Evolutionary conservation across 768 basidiomycete species (phyloP).

Genomic region (Lactarius pseudohatsudake): DNA sequence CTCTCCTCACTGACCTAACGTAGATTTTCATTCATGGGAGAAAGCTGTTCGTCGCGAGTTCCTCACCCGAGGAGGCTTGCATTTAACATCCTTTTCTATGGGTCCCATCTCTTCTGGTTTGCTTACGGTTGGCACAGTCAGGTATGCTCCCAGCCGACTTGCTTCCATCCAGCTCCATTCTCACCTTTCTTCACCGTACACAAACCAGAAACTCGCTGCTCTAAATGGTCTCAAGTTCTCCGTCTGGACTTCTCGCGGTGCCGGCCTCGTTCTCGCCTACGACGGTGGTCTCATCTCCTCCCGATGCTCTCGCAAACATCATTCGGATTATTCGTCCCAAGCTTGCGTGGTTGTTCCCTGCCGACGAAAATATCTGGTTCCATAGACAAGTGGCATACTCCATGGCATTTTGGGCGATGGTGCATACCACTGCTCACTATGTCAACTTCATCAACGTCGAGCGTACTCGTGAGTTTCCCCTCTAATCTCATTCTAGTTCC

Average conservation of each 20-base stretch:
- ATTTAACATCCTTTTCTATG: slow-evolving; percentile 81
- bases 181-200: slow-evolving; percentile 37
- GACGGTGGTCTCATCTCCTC: slow-evolving; percentile 83
- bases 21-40: slow-evolving; percentile 48
- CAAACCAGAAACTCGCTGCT: slow-evolving; percentile 61
- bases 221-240: slow-evolving; percentile 81
- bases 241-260: slow-evolving; percentile 89
- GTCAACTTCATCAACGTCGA: slow-evolving; percentile 94
- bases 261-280: slow-evolving; percentile 86
- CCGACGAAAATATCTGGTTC: slow-evolving; percentile 96
- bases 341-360: slow-evolving; percentile 81
- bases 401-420: slow-evolving; percentile 89
- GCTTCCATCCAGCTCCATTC: neutral
- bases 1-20: slow-evolving; percentile 24
- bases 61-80: slow-evolving; percentile 57
- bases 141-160: slow-evolving; percentile 41
- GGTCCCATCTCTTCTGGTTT: slow-evolving; percentile 71
- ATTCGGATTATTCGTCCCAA: slow-evolving; percentile 81
- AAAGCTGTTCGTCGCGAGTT: slow-evolving; percentile 74
- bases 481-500: neutral
- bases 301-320: slow-evolving; percentile 91
- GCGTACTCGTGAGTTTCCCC: slow-evolving; percentile 61
- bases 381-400: slow-evolving; percentile 94
- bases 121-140: slow-evolving; percentile 88
- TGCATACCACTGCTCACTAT: slow-evolving; percentile 92